phyloP scores from a whole-genome alignment of 2,329 filamentous ascomycete species.

The Scorias spongiosa region DNA sequence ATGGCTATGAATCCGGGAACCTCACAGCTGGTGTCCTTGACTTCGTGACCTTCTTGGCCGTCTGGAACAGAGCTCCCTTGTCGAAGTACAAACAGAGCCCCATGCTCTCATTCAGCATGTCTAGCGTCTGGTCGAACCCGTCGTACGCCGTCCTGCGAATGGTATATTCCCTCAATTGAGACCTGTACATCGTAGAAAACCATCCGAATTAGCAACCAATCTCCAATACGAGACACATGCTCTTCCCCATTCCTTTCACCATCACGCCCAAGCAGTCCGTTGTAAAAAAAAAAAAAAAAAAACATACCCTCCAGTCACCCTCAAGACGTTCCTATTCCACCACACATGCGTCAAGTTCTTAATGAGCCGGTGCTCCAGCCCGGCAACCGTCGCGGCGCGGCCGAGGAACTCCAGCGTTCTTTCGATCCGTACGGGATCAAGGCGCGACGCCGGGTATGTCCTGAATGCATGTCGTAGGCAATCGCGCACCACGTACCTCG shows the following conservation, averaged over 20 bases:
- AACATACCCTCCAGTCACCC: conserved; percentile 16
- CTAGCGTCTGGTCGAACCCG: conserved; percentile 54
- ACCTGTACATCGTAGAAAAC: background rate
- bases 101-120: conserved; percentile 62
- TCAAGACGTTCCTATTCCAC: conserved; percentile 27
- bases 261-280: background rate
- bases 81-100: conserved; percentile 35
- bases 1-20: too few species aligned
- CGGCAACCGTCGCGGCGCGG: conserved; percentile 46
- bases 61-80: background rate
- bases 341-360: conserved; percentile 46
- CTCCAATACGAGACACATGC: background rate
- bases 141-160: conserved; percentile 30
- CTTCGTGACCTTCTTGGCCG: background rate
- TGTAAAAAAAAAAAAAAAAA: background rate
- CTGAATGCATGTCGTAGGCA: conserved; percentile 28
- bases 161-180: conserved; percentile 13
- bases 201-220: background rate
- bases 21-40: too few species aligned
- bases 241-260: conserved; percentile 1
- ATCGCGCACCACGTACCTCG: conserved; percentile 46
- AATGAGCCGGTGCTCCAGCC: conserved; percentile 57
- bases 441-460: conserved; percentile 16
- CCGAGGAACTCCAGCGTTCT: conserved; percentile 58
- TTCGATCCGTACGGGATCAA: conserved; percentile 36